A percentile compares a stretch with the other conserved stretches of the same genome.
Evolutionary conservation across 2,329 filamentous ascomycete species (phyloP).

Genomic region (Pyricularia sp.): DNA sequence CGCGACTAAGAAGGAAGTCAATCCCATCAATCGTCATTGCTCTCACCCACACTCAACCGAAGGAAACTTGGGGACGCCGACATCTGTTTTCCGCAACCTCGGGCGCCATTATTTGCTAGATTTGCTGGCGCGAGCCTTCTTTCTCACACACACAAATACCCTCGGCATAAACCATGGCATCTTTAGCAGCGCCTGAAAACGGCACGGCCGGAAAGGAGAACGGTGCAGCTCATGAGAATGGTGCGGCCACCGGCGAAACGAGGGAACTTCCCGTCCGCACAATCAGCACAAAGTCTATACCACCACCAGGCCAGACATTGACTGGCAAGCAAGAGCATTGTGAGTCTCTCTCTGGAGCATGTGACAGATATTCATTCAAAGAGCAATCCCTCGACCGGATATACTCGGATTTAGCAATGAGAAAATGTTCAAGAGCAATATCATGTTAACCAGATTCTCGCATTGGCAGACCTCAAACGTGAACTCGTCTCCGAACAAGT

Average conservation of each 20-base stretch:
- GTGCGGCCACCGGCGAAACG: slow-evolving; percentile 5
- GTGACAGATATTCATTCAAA: not conserved
- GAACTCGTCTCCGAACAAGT: slow-evolving; percentile 90
- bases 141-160: not conserved
- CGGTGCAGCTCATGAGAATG: slow-evolving; percentile 9
- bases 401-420: not conserved
- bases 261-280: slow-evolving; percentile 8
- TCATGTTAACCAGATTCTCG: not conserved
- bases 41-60: not conserved
- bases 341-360: slow-evolving; percentile 32
- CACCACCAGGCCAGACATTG: slow-evolving; percentile 42
- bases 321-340: slow-evolving; percentile 98
- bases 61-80: not conserved
- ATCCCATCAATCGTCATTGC: not conserved
- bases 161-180: not conserved
- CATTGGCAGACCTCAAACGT: slow-evolving; percentile 71
- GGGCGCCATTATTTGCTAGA: not conserved
- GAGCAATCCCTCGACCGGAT: not conserved
- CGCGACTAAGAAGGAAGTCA: not conserved
- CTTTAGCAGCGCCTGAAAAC: not conserved
- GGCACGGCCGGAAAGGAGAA: slow-evolving; percentile 4
- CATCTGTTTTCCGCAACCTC: not conserved
- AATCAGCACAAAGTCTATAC: slow-evolving; percentile 15
- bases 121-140: not conserved
- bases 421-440: not conserved